These are phyloP conservation scores for Mucor indicus DNA, from an alignment of 371 early-diverging fungal genomes.

Conservation along the genomic window DNA sequence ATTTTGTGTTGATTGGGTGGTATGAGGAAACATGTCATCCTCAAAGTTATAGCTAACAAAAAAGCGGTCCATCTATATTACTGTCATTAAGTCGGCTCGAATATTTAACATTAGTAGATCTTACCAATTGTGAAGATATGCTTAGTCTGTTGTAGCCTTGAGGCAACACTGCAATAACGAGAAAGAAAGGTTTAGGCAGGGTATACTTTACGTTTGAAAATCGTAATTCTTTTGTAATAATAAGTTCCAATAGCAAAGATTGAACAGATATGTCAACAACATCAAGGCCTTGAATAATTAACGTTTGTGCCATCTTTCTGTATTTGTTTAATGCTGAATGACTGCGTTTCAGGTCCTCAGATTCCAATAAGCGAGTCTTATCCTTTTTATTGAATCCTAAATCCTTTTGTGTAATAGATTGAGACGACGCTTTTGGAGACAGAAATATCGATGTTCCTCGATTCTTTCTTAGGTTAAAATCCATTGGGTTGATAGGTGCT, in stretches of 20 bases:
- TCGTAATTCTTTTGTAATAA: slow-evolving; percentile 49
- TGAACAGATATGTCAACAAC: slow-evolving; percentile 42
- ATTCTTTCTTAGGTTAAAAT: slow-evolving; percentile 31
- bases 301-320: slow-evolving; percentile 39
- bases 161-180: slow-evolving; percentile 32
- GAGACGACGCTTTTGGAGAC: background rate
- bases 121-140: slow-evolving; percentile 36
- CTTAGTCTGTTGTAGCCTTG: slow-evolving; percentile 21
- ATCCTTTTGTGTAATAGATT: slow-evolving; percentile 3
- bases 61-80: slow-evolving; percentile 46
- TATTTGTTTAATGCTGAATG: slow-evolving; percentile 3
- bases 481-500: slow-evolving; percentile 44
- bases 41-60: slow-evolving; percentile 53
- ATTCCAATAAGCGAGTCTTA: slow-evolving; percentile 13
- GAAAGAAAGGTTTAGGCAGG: slow-evolving; percentile 51
- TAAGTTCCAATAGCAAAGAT: slow-evolving; percentile 50
- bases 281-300: slow-evolving; percentile 45
- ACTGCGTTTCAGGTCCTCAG: slow-evolving; percentile 18
- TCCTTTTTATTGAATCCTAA: slow-evolving; percentile 1
- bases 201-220: slow-evolving; percentile 46
- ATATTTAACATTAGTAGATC: background rate
- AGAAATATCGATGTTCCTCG: slow-evolving; percentile 1
- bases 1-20: slow-evolving; percentile 1
- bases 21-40: slow-evolving; percentile 28
- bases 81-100: too few species aligned